These are phyloP conservation scores for Debaryomycetaceae sp. DNA, from an alignment of 1,139 yeast species.

Conservation along the genomic window DNA sequence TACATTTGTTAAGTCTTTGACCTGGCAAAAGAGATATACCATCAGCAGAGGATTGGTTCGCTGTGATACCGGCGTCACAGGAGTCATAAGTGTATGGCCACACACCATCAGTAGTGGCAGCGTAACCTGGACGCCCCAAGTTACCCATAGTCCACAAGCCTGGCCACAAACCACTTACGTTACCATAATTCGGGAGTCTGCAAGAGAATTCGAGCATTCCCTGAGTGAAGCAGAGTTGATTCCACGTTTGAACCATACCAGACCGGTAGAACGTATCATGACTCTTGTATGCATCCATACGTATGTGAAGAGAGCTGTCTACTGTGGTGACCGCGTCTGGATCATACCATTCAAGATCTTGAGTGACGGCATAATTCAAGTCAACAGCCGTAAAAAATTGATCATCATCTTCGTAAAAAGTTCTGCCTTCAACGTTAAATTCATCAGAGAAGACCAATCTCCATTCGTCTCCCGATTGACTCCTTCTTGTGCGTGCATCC, in stretches of 20 bases:
- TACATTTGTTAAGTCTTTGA: conserved; percentile 64
- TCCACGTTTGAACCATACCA: conserved; percentile 86
- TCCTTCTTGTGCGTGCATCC: conserved; percentile 41
- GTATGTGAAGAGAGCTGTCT: conserved; percentile 61
- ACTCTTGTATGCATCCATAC: conserved; percentile 69
- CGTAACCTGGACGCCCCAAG: conserved; percentile 76
- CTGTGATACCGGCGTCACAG: conserved; percentile 86
- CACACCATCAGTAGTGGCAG: conserved; percentile 76
- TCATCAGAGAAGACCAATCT: conserved; percentile 76
- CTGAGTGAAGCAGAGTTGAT: conserved; percentile 74
- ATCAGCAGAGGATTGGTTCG: conserved; percentile 78
- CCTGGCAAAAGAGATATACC: conserved; percentile 80
- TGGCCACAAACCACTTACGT: conserved; percentile 78
- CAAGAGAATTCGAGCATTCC: conserved; percentile 71
- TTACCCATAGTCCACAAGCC: conserved; percentile 89
- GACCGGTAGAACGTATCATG: conserved; percentile 73
- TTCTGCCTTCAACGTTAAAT: conserved; percentile 76
- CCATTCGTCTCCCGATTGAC: conserved; percentile 56
- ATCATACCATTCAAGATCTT: conserved; percentile 83
- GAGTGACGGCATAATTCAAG: conserved; percentile 73
- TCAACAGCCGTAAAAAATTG: conserved; percentile 80
- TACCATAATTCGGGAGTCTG: conserved; percentile 66
- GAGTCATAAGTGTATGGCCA: conserved; percentile 83
- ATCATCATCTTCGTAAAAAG: conserved; percentile 80
- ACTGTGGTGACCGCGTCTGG: conserved; percentile 76